Conservation (phyloP, 345 rosid species). For the Melastoma malabathricum region DNA sequence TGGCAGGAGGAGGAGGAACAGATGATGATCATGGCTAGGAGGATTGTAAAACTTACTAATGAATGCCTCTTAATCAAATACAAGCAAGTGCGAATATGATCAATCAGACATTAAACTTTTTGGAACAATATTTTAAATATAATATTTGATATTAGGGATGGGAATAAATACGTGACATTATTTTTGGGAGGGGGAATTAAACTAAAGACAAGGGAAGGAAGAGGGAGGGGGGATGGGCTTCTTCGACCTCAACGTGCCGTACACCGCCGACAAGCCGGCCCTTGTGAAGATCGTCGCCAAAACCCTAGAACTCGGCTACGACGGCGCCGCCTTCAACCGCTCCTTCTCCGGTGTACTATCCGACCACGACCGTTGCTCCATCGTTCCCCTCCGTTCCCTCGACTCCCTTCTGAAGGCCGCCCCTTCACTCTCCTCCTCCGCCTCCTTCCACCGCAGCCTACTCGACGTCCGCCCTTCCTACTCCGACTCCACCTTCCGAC, state of each 20-base stretch:
- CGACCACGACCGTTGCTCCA: conserved; percentile 45
- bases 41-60: too few species aligned
- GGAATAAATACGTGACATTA: too few species aligned
- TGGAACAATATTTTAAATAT: too few species aligned
- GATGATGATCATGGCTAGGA: too few species aligned
- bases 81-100: too few species aligned
- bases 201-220: too few species aligned
- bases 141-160: too few species aligned
- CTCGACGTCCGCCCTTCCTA: conserved; percentile 48
- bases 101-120: too few species aligned
- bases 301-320: conserved; percentile 74
- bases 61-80: too few species aligned
- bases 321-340: conserved; percentile 50
- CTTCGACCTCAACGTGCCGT: conserved; percentile 68
- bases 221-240: conserved; percentile 36
- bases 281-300: conserved; percentile 44
- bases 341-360: conserved; percentile 44
- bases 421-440: conserved; percentile 52
- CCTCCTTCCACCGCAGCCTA: conserved; percentile 58
- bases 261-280: conserved; percentile 15
- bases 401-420: conserved; percentile 46
- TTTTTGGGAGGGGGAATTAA: too few species aligned
- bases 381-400: conserved; percentile 37
- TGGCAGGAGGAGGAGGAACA: too few species aligned
- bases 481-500: conserved; percentile 39